Percentiles rank a stretch among this genome's conserved stretches.
Evolutionary conservation across 176 grass and related monocot species (phyloP).

Genomic region (Hyparrhenia diplandra): DNA sequence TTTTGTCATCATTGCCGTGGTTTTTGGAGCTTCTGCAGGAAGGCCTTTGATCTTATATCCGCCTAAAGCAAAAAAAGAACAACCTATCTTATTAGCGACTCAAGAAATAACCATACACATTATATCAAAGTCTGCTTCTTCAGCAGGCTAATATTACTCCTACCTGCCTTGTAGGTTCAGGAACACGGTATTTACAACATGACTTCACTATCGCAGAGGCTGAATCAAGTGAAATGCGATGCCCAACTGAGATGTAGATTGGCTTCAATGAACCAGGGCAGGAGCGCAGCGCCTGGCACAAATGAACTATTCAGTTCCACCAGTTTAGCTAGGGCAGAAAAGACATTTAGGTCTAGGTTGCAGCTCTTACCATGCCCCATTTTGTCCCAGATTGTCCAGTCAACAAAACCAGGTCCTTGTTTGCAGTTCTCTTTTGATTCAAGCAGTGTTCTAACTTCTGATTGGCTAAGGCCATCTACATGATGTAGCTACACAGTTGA

Average conservation of each 20-base stretch:
- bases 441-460: constrained; percentile 52
- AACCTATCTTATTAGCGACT: not conserved
- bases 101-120: not conserved
- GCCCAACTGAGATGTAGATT: constrained; percentile 75
- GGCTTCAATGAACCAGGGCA: constrained; percentile 59
- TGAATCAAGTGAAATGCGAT: constrained; percentile 76
- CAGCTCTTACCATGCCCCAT: constrained; percentile 64
- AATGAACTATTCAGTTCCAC: not conserved
- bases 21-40: constrained; percentile 58
- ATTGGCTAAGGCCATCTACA: constrained; percentile 79
- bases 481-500: constrained; percentile 70
- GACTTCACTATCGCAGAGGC: constrained; percentile 50
- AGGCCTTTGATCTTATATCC: constrained; percentile 90
- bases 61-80: constrained; percentile 36
- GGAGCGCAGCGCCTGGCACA: constrained; percentile 54
- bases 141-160: not conserved
- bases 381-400: constrained; percentile 60
- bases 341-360: not conserved
- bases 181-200: constrained; percentile 75
- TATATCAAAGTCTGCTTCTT: not conserved
- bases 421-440: constrained; percentile 50
- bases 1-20: not conserved
- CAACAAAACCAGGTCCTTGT: constrained; percentile 56
- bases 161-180: constrained; percentile 86
- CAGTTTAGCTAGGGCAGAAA: not conserved